phyloP scores from a whole-genome alignment of 176 grass and related monocot species.

The Cenchrus purpureus region DNA sequence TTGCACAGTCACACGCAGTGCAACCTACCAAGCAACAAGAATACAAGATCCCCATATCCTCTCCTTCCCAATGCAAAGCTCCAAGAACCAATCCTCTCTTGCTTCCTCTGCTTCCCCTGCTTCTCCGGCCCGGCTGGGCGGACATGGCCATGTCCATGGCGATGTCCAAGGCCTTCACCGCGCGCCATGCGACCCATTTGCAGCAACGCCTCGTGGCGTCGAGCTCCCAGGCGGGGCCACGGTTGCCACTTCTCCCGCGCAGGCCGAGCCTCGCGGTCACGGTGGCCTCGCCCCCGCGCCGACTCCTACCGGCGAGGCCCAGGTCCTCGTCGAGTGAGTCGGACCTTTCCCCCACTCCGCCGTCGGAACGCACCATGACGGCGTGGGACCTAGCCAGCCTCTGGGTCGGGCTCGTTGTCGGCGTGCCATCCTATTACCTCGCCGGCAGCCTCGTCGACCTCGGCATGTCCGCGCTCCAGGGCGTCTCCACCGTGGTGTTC shows the following conservation, averaged over 20 bases:
- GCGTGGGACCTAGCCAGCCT: constrained; percentile 83
- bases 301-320: constrained; percentile 33
- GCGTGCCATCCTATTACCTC: constrained; percentile 92
- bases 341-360: constrained; percentile 66
- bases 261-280: constrained; percentile 30
- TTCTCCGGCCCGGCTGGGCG: background rate
- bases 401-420: constrained; percentile 90
- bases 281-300: constrained; percentile 24
- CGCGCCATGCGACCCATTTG: constrained; percentile 18
- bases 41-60: constrained; percentile 46
- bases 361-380: constrained; percentile 72
- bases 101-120: background rate
- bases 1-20: background rate
- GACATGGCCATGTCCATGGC: constrained; percentile 48
- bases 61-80: constrained; percentile 1
- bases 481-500: constrained; percentile 67
- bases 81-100: constrained; percentile 7
- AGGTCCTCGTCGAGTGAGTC: constrained; percentile 36
- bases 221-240: constrained; percentile 29
- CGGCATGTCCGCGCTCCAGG: constrained; percentile 91
- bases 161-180: constrained; percentile 36
- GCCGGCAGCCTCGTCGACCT: constrained; percentile 95
- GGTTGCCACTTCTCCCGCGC: constrained; percentile 41
- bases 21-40: constrained; percentile 23
- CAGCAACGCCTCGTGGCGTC: constrained; percentile 13